Base-by-base conservation (phyloP, 2,329 filamentous ascomycete genomes). In the Nannizziopsis arthrosporioides region DNA sequence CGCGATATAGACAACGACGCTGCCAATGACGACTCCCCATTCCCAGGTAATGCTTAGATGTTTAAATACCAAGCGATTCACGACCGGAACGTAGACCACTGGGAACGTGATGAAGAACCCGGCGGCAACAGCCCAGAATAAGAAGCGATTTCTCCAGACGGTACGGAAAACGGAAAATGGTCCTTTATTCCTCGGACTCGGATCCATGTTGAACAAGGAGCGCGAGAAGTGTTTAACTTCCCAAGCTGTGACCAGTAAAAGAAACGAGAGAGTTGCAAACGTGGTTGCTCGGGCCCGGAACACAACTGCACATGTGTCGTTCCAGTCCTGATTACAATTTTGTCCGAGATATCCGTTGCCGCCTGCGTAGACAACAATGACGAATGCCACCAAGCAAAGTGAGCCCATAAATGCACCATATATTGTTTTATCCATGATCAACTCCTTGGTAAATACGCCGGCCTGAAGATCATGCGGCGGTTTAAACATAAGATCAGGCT, bases 231-330 rank as follows among this genome's bases (percentile, higher is more conserved):
- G 76, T 48, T 85, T 75, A 68, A 86, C 82, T 64, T 88, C 83
- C 84, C 84, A 88, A 0, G 84, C 84, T 1, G 84, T 73, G 63
- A 88, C 81, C 2, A 88, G 73, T 2, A 83, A 77, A 53, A 82
- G 78, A 77, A 83, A 88, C 0, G 83, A 86, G 9, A 88, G 69
- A 45, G 78, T 82, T 10, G 80, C 82, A 58, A 86, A 88, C 2
- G 79, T 82, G 0, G 84, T 84, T 1, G 82, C 81, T 11, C 84
- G 78, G 0, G 83, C 84, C 31, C 80, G 77, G 69, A 83, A 80
- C 11, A 79, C 75, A 1, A 69, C 63, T 6, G 73, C 67, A 58
- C 77, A 80, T 7, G 63, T 65, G 2, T 61, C 52, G 41, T 63
- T 68, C 57, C 72, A 74, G 14, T 57, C 61, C 34, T 71, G 61